These are phyloP conservation scores for Eucommia ulmoides DNA, from an alignment of 257 asterid genomes.

Conservation along the genomic window DNA sequence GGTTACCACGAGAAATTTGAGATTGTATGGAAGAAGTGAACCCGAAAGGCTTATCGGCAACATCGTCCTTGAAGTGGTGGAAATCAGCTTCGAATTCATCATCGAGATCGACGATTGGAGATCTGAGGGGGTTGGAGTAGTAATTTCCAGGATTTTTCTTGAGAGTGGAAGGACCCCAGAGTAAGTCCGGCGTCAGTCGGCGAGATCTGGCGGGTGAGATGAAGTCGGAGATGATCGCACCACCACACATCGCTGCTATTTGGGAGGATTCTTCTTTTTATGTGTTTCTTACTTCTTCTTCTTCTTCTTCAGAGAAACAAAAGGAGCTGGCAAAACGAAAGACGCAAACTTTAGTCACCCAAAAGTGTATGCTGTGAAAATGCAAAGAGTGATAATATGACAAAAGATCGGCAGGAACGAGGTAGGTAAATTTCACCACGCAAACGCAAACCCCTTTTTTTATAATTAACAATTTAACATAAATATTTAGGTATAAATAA, in stretches of 20 bases:
- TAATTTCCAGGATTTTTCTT: slow-evolving; percentile 25
- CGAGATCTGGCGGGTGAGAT: slow-evolving; percentile 47
- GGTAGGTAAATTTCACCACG: too few relatives aligned
- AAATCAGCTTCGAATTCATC: slow-evolving; percentile 81
- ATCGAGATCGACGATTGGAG: slow-evolving; percentile 36
- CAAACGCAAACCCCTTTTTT: too few relatives aligned
- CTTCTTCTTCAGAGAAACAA: neutral
- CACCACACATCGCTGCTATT: slow-evolving; percentile 66
- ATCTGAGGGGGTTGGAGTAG: slow-evolving; percentile 45
- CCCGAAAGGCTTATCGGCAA: slow-evolving; percentile 39
- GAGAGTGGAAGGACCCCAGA: slow-evolving; percentile 64
- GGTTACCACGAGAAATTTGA: slow-evolving; percentile 16
- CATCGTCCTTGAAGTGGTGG: slow-evolving; percentile 58
- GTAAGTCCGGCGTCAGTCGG: slow-evolving; percentile 63
- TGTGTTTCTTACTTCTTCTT: neutral
- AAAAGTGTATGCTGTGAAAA: slow-evolving; percentile 2
- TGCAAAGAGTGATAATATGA: slow-evolving; percentile 13
- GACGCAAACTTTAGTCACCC: neutral
- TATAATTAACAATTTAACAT: too few relatives aligned
- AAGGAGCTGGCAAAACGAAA: neutral
- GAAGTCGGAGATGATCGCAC: slow-evolving; percentile 66
- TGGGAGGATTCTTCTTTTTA: neutral
- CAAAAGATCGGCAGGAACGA: slow-evolving; percentile 27
- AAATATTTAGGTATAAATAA: too few relatives aligned
- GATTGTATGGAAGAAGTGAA: slow-evolving; percentile 38